Percentiles rank a stretch among this genome's conserved stretches.
These are phyloP conservation scores for Neurospora hispaniola DNA, from an alignment of 495 filamentous ascomycete genomes.

Conservation along the genomic window DNA sequence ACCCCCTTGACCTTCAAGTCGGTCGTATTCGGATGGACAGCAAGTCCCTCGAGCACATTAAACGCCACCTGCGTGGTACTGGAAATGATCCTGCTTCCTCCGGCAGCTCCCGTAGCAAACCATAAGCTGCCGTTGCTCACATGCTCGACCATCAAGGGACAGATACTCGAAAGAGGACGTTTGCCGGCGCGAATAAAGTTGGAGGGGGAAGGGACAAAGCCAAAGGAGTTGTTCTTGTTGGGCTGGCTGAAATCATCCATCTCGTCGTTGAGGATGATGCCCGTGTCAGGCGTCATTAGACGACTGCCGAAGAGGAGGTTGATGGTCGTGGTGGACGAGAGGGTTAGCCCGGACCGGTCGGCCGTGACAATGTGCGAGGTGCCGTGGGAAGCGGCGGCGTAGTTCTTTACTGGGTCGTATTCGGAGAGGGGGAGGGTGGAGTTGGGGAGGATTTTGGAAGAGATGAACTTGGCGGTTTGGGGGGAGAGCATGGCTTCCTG, in stretches of 20 bases:
- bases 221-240: slow-evolving; percentile 63
- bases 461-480: slow-evolving; percentile 45
- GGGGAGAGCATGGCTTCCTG: slow-evolving; percentile 49
- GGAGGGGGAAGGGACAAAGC: slow-evolving; percentile 63
- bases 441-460: slow-evolving; percentile 57
- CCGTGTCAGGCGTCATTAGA: slow-evolving; percentile 69
- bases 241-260: slow-evolving; percentile 93
- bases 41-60: slow-evolving; percentile 49
- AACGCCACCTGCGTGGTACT: slow-evolving; percentile 68
- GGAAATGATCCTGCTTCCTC: slow-evolving; percentile 83
- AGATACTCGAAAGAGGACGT: slow-evolving; percentile 70
- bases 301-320: slow-evolving; percentile 76
- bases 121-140: slow-evolving; percentile 54
- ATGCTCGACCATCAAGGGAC: slow-evolving; percentile 60
- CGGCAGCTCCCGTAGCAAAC: slow-evolving; percentile 65
- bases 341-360: slow-evolving; percentile 57
- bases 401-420: slow-evolving; percentile 50
- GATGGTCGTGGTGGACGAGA: slow-evolving; percentile 70
- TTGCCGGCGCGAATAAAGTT: slow-evolving; percentile 80
- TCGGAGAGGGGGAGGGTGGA: slow-evolving; percentile 53
- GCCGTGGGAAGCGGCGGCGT: slow-evolving; percentile 43
- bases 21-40: neutral
- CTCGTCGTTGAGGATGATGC: slow-evolving; percentile 74
- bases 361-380: slow-evolving; percentile 67
- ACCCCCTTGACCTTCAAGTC: neutral